Evolutionary conservation across 1,284 basidiomycete species (phyloP).

Genomic region (Boletellus deceptivus): DNA sequence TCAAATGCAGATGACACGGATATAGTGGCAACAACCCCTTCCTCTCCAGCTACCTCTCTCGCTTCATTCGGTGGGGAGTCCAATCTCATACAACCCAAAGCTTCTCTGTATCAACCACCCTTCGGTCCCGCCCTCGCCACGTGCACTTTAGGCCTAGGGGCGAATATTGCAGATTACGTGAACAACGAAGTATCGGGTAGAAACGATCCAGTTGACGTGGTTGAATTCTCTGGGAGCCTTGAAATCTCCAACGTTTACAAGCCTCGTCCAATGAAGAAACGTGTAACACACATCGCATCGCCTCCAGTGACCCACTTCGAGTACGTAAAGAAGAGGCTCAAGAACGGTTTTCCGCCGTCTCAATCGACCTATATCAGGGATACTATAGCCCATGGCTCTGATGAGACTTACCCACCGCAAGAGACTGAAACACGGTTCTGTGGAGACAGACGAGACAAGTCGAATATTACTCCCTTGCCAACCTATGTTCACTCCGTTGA

Average conservation of each 20-base stretch:
- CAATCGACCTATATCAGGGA: slow-evolving; percentile 1
- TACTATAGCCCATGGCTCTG: background rate
- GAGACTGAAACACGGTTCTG: slow-evolving; percentile 40
- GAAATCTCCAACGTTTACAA: slow-evolving; percentile 71
- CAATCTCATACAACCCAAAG: background rate
- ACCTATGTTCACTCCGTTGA: slow-evolving; percentile 17
- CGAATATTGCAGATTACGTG: slow-evolving; percentile 28
- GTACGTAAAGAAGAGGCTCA: slow-evolving; percentile 10
- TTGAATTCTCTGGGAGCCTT: slow-evolving; percentile 48
- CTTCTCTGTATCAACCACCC: background rate
- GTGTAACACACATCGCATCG: slow-evolving; percentile 22
- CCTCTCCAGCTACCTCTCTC: slow-evolving; percentile 5
- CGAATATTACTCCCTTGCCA: slow-evolving; percentile 32
- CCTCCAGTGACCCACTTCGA: slow-evolving; percentile 9
- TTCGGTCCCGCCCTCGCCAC: slow-evolving; percentile 31
- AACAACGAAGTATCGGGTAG: slow-evolving; percentile 20
- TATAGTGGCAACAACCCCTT: slow-evolving; percentile 35
- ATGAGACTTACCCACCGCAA: slow-evolving; percentile 2
- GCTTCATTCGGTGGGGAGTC: background rate
- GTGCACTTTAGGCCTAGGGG: slow-evolving; percentile 52
- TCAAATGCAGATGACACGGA: slow-evolving; percentile 32
- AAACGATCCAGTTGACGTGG: slow-evolving; percentile 8
- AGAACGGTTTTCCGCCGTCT: slow-evolving; percentile 10
- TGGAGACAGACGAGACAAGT: slow-evolving; percentile 50
- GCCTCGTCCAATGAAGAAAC: slow-evolving; percentile 59